Evolutionary conservation across 1,139 yeast species (phyloP).

Genomic region (Protomyces macrosporus): DNA sequence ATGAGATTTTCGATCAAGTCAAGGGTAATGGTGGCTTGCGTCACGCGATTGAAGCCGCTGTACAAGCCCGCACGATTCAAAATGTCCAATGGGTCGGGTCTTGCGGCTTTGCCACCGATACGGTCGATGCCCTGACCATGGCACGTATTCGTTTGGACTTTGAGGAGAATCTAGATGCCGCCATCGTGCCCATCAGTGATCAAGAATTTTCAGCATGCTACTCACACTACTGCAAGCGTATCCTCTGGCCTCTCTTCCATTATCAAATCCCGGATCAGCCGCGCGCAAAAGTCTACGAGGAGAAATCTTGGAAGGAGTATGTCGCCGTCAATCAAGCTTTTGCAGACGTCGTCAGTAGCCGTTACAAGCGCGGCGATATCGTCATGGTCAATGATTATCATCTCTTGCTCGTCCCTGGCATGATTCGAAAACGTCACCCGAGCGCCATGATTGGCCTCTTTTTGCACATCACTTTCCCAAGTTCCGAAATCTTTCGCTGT

Average conservation of each 20-base stretch:
- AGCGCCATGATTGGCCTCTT: conserved; percentile 86
- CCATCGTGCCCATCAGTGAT: conserved; percentile 18
- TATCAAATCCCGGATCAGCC: conserved; percentile 96
- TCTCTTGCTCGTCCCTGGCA: conserved; percentile 73
- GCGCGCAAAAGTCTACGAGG: conserved; percentile 88
- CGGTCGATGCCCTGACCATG: conserved; percentile 55
- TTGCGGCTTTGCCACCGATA: conserved; percentile 74
- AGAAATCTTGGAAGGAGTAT: conserved; percentile 70
- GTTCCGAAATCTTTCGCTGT: conserved; percentile 91
- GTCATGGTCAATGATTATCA: conserved; percentile 96
- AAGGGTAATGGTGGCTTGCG: conserved; percentile 85
- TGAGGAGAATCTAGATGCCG: conserved; percentile 4
- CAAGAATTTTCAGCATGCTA: conserved; percentile 14
- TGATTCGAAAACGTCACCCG: conserved; percentile 73
- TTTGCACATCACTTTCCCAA: conserved; percentile 90
- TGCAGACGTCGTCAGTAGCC: conserved; percentile 67
- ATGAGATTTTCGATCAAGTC: conserved; percentile 64
- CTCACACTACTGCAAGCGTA: conserved; percentile 51
- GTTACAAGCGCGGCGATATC: conserved; percentile 62
- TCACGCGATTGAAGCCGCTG: conserved; percentile 72
- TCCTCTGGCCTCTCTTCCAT: conserved; percentile 94
- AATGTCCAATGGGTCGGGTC: conserved; percentile 70
- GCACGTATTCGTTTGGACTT: conserved; percentile 35
- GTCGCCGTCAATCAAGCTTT: conserved; percentile 59
- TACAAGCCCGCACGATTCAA: conserved; percentile 46